Evolutionary conservation across 108 stramenopile species (phyloP), one percentile per base, ranked within the genome.

Genomic region (Mediolabrus comicus): DNA sequence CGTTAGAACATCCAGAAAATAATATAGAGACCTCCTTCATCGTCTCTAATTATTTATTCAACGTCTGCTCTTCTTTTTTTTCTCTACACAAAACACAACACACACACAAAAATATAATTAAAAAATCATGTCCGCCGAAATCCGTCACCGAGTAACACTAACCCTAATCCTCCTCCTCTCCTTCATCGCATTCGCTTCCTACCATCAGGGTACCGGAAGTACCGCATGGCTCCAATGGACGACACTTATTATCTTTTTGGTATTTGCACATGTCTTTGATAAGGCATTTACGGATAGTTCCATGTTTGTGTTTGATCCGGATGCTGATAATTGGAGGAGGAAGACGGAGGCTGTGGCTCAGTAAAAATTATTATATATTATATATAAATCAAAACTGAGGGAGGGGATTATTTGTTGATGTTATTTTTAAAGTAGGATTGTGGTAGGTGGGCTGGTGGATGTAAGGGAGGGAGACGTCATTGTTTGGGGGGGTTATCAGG

Each of bases 321-420:
- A 95, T 90, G 93, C 93, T 2, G 92, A 94, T 56, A 94, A 94
- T 65, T 94, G 92, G 92, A 81, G 92, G 83, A 87, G 92, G 74
- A 94, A 94, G 77, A 90, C 88, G 33, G 92, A 84, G 67, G 83
- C 83, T 43, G 57, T 57, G 53, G 64, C 70, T 24, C 51, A 52
- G 27, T 79, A 67, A 71, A 29, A 17, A 1, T 8, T 7, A 3
- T 33, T 33, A 6, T 9, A 22, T 7, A 3, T 33, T 33, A 6
- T 6, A 33, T 33, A 33, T 33, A 33, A 33, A 33, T 33, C 3
- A 6, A 7, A 6, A 4, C 17, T 49, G n/a, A 22, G 46, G 46
- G 46, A 22, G 22, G 0, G 22, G 3, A 46, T 24, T 49, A 16
- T n/a, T n/a, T n/a, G n/a, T n/a, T n/a, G n/a, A n/a, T n/a, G n/a